phyloP scores from a whole-genome alignment of 805 yeast genomes.

The Cyberlindnera galapagoensis region DNA sequence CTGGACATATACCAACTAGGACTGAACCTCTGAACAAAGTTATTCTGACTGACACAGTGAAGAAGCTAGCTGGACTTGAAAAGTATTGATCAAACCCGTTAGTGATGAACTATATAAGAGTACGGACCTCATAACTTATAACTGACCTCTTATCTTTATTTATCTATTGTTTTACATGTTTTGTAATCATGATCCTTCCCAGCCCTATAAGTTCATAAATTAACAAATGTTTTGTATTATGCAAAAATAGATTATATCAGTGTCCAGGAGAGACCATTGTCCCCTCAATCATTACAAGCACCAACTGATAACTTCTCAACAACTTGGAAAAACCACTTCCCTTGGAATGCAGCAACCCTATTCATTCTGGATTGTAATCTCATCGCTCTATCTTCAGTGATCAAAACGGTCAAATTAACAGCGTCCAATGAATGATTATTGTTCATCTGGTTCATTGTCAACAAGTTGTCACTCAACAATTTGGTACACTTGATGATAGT shows the following conservation, averaged over 20 bases:
- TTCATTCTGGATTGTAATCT: conserved; percentile 54
- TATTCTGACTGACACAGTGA: conserved; percentile 20
- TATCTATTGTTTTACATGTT: no score
- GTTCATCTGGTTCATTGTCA: conserved; percentile 1
- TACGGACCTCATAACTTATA: no score
- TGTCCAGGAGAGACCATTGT: no score
- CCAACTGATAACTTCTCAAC: conserved; percentile 40
- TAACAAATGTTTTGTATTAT: no score
- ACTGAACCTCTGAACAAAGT: conserved; percentile 19
- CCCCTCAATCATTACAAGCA: conserved; percentile 22
- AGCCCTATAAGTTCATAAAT: no score
- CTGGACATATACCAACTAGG: conserved; percentile 8
- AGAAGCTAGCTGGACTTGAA: conserved; percentile 23
- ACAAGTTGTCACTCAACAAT: conserved; percentile 5
- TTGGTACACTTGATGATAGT: conserved; percentile 25
- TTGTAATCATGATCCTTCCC: no score
- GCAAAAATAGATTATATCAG: no score
- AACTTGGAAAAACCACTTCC: conserved; percentile 54
- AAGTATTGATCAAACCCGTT: not conserved
- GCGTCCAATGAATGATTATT: conserved; percentile 6
- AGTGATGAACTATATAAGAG: no score
- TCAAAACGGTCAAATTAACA: conserved; percentile 36
- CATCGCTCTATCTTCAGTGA: conserved; percentile 74
- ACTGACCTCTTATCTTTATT: no score
- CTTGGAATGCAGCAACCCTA: conserved; percentile 49